Evolutionary conservation across 2,329 filamentous ascomycete genomes (phyloP), one percentile per base, ranked within the genome.

Genomic region (Cryphonectria radicalis): DNA sequence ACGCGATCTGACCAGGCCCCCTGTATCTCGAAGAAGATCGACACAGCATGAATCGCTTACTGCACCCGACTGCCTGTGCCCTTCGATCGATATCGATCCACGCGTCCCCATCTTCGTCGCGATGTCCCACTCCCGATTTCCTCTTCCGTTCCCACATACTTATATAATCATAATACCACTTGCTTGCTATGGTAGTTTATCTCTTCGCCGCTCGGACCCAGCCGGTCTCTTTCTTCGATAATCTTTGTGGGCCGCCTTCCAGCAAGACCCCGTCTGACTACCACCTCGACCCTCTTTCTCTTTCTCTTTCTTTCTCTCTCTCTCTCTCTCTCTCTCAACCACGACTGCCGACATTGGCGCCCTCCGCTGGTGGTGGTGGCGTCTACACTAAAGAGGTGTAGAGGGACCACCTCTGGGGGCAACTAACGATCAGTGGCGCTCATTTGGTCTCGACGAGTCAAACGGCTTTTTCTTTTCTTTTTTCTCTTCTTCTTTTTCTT

Each of bases 41-140:
- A 50, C 46, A 59, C 55, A 59, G 55, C 55, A 59, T 59, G 55
- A 59, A 19, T 59, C 55, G 55, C 55, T 59, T 14, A 32, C 25
- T 32, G 55, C 55, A 59, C 14, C 55, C 14, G 25, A 14, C 55
- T 32, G 25, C 13, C 55, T 32, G 46, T 17, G n/a, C 19, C 46
- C 19, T n/a, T 50, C 46, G 46, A 32, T 59, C 25, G 25, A 28
- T 59, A 14, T 59, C 25, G 25, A 59, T 59, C 55, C 14, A 32
- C 55, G 55, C 28, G 55, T 59, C 55, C 10, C 55, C 55, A 28
- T 59, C 55, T 59, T 43, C 13, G 14, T 50, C 25, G 32, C 25
- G 11, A 59, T 59, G n/a, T 14, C 14, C 55, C 55, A 32, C 55
- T 17, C 5, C 6, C 22, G 22, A 50, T 19, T 50, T n/a, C 7